Evolutionary conservation across 345 rosid species (phyloP).

Genomic region (Odontarrhena argentea): DNA sequence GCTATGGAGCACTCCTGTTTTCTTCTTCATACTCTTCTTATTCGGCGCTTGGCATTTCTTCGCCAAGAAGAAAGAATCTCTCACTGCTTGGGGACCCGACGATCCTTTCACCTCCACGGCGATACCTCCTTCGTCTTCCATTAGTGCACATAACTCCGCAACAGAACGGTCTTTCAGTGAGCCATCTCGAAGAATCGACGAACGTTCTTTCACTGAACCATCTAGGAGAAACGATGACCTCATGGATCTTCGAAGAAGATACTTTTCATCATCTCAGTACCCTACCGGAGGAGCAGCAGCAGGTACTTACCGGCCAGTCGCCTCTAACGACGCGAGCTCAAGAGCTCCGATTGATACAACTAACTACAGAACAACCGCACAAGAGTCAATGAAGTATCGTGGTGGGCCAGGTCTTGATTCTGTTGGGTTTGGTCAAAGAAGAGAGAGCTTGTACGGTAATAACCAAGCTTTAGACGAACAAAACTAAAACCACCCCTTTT

Average conservation of each 20-base stretch:
- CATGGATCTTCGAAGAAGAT: slow-evolving; percentile 72
- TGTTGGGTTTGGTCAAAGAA: slow-evolving; percentile 61
- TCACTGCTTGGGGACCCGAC: slow-evolving; percentile 93
- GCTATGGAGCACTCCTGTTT: slow-evolving; percentile 84
- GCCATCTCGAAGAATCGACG: slow-evolving; percentile 62
- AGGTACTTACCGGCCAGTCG: slow-evolving; percentile 58
- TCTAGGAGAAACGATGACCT: slow-evolving; percentile 61
- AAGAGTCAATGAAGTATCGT: slow-evolving; percentile 58
- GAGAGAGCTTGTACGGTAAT: slow-evolving; percentile 59
- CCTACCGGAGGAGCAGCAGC: slow-evolving; percentile 61
- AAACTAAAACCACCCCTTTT: slow-evolving; percentile 39
- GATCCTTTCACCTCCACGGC: slow-evolving; percentile 71
- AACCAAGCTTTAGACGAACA: slow-evolving; percentile 63
- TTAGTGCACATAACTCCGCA: slow-evolving; percentile 48
- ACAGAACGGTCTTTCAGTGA: slow-evolving; percentile 63
- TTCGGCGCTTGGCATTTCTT: slow-evolving; percentile 94
- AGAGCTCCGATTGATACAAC: slow-evolving; percentile 61
- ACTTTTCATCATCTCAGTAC: slow-evolving; percentile 66
- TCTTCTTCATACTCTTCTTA: slow-evolving; percentile 77
- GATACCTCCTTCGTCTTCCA: slow-evolving; percentile 45
- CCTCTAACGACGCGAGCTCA: slow-evolving; percentile 53
- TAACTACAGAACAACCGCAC: slow-evolving; percentile 54
- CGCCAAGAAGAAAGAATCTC: slow-evolving; percentile 93
- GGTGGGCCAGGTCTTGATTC: slow-evolving; percentile 60
- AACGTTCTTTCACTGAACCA: slow-evolving; percentile 61